Conservation (phyloP, 176 grass and related monocot species). For the Saccharum spontaneum region DNA sequence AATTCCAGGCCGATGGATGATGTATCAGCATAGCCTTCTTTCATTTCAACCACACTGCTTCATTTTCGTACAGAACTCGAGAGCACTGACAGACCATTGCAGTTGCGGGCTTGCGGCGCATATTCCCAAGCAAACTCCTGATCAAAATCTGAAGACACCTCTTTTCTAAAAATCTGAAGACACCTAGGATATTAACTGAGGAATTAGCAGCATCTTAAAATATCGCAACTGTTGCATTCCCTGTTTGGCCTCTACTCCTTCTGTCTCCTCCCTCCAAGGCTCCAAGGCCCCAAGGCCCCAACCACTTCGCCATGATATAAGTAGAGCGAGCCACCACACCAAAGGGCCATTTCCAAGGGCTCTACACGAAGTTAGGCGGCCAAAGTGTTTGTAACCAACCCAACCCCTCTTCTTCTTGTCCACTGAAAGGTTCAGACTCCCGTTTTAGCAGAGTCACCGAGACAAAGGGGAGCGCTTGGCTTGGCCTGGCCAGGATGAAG, state of each 20-base stretch:
- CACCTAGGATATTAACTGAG: not conserved
- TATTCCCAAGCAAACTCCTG: constrained; percentile 13
- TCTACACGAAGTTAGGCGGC: constrained; percentile 40
- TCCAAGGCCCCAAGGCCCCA: constrained; percentile 9
- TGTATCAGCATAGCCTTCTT: not conserved
- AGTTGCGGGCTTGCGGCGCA: constrained; percentile 21
- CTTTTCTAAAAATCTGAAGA: too few species aligned
- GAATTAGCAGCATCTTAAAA: not conserved
- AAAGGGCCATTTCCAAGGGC: constrained; percentile 23
- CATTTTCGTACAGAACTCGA: not conserved
- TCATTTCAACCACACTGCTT: not conserved
- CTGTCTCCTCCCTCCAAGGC: not conserved
- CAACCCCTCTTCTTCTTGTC: not conserved
- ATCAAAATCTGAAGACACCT: constrained; percentile 15
- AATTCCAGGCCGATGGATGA: not conserved
- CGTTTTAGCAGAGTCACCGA: constrained; percentile 33
- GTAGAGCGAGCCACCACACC: constrained; percentile 43
- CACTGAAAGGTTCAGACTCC: constrained; percentile 38
- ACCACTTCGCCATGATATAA: constrained; percentile 58
- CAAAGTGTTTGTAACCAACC: constrained; percentile 27
- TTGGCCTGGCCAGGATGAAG: constrained; percentile 74
- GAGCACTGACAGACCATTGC: not conserved
- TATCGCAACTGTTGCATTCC: constrained; percentile 19
- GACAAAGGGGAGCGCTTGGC: not conserved
- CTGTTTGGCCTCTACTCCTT: constrained; percentile 35